Conservation (phyloP, 805 yeast genomes). For the Teunomyces aglyptinius region DNA sequence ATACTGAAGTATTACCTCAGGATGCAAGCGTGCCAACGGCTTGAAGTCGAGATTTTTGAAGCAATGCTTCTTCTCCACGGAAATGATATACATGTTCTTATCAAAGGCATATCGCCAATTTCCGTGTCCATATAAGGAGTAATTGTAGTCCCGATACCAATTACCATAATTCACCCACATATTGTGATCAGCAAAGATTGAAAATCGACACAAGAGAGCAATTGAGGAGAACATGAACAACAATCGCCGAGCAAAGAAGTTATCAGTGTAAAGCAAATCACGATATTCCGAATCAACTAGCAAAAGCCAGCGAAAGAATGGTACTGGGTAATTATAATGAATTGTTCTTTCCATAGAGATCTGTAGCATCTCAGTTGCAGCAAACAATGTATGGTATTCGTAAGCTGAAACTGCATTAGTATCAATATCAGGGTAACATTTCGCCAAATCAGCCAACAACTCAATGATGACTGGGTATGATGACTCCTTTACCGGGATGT, state of each 20-base stretch:
- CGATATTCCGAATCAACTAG: conserved; percentile 15
- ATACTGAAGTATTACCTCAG: neutral
- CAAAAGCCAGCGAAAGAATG: conserved; percentile 29
- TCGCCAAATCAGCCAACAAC: conserved; percentile 5
- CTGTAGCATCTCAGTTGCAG: conserved; percentile 13
- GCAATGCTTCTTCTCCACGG: neutral
- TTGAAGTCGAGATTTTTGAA: conserved; percentile 3
- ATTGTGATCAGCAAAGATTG: conserved; percentile 18
- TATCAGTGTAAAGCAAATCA: conserved; percentile 17
- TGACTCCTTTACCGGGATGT: conserved; percentile 2
- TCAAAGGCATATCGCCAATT: conserved; percentile 15
- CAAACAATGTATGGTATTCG: conserved; percentile 3
- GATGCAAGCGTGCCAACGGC: conserved; percentile 4
- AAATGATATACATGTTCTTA: conserved; percentile 8
- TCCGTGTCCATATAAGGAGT: conserved; percentile 5
- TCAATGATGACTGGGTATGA: conserved; percentile 9
- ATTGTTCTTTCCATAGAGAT: conserved; percentile 12
- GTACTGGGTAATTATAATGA: conserved; percentile 25
- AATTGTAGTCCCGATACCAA: conserved; percentile 18
- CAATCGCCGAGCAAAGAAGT: conserved; percentile 25
- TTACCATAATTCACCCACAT: conserved; percentile 27
- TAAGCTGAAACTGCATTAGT: neutral
- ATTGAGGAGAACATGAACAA: conserved; percentile 21
- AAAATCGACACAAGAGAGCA: conserved; percentile 19
- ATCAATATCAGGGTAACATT: neutral